Evolutionary conservation across 495 filamentous ascomycete species (phyloP).

Genomic region (Chaetomium fimeti): DNA sequence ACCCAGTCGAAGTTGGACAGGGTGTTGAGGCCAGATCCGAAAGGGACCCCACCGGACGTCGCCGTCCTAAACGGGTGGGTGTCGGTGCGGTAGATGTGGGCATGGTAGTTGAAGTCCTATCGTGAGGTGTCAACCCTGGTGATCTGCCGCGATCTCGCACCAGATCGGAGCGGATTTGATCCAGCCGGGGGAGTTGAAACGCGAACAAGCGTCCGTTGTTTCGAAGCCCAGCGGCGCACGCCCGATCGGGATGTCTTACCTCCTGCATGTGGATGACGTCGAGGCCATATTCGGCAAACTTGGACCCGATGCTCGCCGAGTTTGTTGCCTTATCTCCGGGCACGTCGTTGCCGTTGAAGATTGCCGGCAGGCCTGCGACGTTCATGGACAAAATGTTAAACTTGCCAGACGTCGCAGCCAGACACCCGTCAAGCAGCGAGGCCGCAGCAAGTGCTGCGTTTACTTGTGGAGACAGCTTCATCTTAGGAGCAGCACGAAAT

Average conservation of each 20-base stretch:
- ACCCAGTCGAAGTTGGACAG: constrained; percentile 56
- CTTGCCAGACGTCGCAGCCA: constrained; percentile 26
- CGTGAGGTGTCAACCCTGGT: not conserved
- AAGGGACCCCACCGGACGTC: constrained; percentile 58
- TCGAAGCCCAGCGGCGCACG: not conserved
- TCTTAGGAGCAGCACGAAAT: not conserved
- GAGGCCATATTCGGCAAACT: constrained; percentile 52
- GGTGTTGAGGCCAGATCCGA: constrained; percentile 62
- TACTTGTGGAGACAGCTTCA: constrained; percentile 1
- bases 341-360: constrained; percentile 53
- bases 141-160: not conserved
- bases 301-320: constrained; percentile 47
- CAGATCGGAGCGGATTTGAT: not conserved
- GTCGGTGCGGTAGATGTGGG: constrained; percentile 55
- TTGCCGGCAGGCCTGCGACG: constrained; percentile 58
- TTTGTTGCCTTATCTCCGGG: constrained; percentile 55
- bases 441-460: constrained; percentile 7
- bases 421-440: not conserved
- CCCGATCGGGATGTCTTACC: constrained; percentile 30
- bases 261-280: constrained; percentile 63
- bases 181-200: not conserved
- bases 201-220: not conserved
- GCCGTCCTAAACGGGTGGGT: constrained; percentile 57
- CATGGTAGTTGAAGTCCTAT: constrained; percentile 65
- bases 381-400: constrained; percentile 59